These are phyloP conservation scores for Pseudogymnoascus sp. DNA, from an alignment of 2,329 filamentous ascomycete species.

Conservation along the genomic window DNA sequence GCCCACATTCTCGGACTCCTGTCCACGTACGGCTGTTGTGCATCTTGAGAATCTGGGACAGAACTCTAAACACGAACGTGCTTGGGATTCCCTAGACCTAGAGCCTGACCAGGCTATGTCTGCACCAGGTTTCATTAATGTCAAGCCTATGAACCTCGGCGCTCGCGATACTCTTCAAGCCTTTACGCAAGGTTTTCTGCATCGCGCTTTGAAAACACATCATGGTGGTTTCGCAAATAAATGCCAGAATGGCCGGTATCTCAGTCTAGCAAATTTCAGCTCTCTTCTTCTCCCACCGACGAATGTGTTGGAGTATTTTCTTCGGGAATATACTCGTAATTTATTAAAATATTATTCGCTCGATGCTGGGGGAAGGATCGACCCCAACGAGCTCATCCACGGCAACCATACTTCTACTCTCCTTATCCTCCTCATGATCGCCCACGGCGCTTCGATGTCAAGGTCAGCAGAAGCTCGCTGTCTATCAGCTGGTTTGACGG, in stretches of 20 bases:
- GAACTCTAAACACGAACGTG: conserved; percentile 41
- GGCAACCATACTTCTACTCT: conserved; percentile 60
- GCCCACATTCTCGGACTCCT: conserved; percentile 37
- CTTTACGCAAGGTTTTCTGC: conserved; percentile 62
- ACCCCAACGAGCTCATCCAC: conserved; percentile 60
- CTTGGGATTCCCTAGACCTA: conserved; percentile 40
- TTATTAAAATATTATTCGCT: conserved; percentile 61
- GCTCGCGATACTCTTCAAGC: conserved; percentile 64
- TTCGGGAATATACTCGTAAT: conserved; percentile 58
- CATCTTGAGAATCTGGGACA: conserved; percentile 46
- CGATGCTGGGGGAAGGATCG: conserved; percentile 51
- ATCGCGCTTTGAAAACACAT: conserved; percentile 64
- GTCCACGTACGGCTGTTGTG: conserved; percentile 43
- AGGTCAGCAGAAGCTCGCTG: conserved; percentile 58
- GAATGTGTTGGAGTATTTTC: conserved; percentile 59
- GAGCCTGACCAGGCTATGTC: conserved; percentile 22
- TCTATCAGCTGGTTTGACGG: conserved; percentile 59
- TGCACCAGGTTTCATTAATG: conserved; percentile 19
- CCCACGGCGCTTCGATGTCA: conserved; percentile 61
- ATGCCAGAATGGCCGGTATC: conserved; percentile 15
- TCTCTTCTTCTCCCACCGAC: conserved; percentile 61
- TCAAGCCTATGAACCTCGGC: conserved; percentile 39
- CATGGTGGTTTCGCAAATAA: conserved; percentile 38
- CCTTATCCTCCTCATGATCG: conserved; percentile 64
- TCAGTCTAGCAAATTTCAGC: conserved; percentile 42